A percentile compares a stretch with the other conserved stretches of the same genome.
Evolutionary conservation across 768 basidiomycete genomes (phyloP).

Genomic region (Butyriboletus loyo): DNA sequence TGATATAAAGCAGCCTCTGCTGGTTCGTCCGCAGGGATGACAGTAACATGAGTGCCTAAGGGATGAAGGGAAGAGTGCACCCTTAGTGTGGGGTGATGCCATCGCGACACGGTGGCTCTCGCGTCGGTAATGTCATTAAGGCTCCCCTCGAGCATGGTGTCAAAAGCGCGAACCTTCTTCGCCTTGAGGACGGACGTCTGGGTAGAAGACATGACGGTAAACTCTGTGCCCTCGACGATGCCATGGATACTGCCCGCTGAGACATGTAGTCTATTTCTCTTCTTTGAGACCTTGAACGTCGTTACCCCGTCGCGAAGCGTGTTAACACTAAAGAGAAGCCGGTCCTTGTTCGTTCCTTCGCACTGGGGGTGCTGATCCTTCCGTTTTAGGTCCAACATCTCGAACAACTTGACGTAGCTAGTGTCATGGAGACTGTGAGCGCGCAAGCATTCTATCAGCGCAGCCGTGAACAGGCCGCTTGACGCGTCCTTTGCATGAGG

Average conservation of each 20-base stretch:
- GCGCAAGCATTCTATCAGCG: conserved; percentile 15
- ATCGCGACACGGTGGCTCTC: conserved; percentile 9
- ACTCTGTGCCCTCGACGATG: conserved; percentile 12
- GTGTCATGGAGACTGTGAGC: conserved; percentile 9
- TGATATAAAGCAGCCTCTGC: conserved; percentile 8
- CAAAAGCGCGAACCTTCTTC: conserved; percentile 12
- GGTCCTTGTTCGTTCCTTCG: conserved; percentile 13
- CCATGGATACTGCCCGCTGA: conserved; percentile 20
- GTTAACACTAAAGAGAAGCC: conserved; percentile 21
- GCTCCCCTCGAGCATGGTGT: conserved; percentile 11
- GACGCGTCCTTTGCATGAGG: neutral
- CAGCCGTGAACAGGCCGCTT: conserved; percentile 19
- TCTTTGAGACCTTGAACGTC: conserved; percentile 15
- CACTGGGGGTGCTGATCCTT: conserved; percentile 18
- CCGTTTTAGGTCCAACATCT: conserved; percentile 6
- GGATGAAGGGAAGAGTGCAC: conserved; percentile 1
- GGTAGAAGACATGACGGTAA: conserved; percentile 2
- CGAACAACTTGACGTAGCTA: conserved; percentile 11
- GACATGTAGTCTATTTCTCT: conserved; percentile 1
- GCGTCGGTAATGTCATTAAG: conserved; percentile 3
- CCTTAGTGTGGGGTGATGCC: conserved; percentile 10
- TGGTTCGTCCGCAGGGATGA: conserved; percentile 6
- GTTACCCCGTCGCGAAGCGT: conserved; percentile 8
- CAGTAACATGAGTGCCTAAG: conserved; percentile 1
- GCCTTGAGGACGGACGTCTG: conserved; percentile 9